A percentile compares a stretch with the other conserved stretches of the same genome.
These are phyloP conservation scores for Mikania micrantha DNA, from an alignment of 129 eudicot genomes.

Conservation along the genomic window DNA sequence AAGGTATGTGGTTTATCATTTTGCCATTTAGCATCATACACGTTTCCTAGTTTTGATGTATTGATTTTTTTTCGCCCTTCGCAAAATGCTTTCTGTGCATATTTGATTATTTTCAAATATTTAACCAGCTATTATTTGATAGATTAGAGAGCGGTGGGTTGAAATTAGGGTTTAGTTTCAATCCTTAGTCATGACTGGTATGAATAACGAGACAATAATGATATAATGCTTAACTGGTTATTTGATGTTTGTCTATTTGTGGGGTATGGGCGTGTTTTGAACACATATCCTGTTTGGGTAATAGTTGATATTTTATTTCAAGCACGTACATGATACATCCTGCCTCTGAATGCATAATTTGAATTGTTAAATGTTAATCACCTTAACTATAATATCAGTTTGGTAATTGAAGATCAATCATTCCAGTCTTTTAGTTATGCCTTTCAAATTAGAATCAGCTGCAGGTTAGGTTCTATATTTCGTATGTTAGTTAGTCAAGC, in stretches of 20 bases:
- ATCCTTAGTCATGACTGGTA: background rate
- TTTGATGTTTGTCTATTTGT: background rate
- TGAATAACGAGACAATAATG: background rate
- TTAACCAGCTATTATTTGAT: background rate
- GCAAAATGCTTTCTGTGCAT: background rate
- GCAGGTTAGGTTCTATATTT: background rate
- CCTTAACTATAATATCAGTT: background rate
- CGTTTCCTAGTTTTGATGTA: background rate
- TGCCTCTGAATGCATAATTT: background rate
- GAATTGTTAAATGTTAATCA: slow-evolving; percentile 1
- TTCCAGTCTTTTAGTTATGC: background rate
- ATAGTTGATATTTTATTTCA: background rate
- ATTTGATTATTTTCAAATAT: background rate
- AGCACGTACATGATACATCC: background rate
- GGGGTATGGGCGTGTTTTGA: background rate
- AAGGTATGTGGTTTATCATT: slow-evolving; percentile 12
- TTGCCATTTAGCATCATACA: background rate
- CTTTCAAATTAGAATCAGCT: background rate
- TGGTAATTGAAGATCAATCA: background rate
- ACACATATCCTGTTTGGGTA: background rate
- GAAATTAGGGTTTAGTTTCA: slow-evolving; percentile 5
- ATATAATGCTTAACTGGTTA: background rate
- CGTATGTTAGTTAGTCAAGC: background rate
- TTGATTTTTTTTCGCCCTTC: background rate
- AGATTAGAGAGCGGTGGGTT: background rate